Evolutionary conservation across 371 early-diverging fungal genomes (phyloP), one percentile per base, ranked within the genome.

Genomic region (Mucor lusitanicus): DNA sequence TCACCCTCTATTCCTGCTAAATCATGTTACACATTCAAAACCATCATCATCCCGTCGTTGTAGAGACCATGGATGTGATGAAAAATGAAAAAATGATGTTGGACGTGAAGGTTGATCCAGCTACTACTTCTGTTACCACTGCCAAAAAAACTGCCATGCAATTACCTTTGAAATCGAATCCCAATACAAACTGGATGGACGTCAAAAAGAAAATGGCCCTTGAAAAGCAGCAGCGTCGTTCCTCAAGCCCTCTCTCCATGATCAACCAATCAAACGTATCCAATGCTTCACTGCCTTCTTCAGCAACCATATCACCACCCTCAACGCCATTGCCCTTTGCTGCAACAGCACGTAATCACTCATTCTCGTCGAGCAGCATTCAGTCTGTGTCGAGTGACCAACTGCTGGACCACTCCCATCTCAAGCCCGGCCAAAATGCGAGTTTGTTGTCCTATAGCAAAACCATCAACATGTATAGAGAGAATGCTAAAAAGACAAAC

Each of bases 401-500:
- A 40, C 59, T 77, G 12, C 75, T 88, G 19, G 83, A 85, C 28
- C 87, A 88, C 46, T 82, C 83, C 6, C 88, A 88, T 68, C 74
- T 88, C 9, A 85, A 83, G 58, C 87, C 87, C 21, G 87, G 88
- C 7, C 76, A 82, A 44, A 85, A 85, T 60, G 89, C 89, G 0
- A 82, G 84, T 0, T 59, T 88, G 6, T 70, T 90, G 6, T 85
- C 91, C 5, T 84, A 88, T 55, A 86, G 86, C 25, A 87, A 89
- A 63, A 88, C 91, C 1, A 77, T 94, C 58, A 88, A 91, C 73
- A 80, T 88, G 81, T 92, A 92, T 69, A 77, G 92, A 35, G 88
- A 90, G 65, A 92, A 92, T 65, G 92, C 89, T 28, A 91, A 90
- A 75, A 88, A 88, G 72, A 89, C 89, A 48, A 88, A 88, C 40